A percentile compares a stretch with the other conserved stretches of the same genome.
These are phyloP conservation scores for Serpula lacrymans DNA, from an alignment of 768 basidiomycete species.

Conservation along the genomic window DNA sequence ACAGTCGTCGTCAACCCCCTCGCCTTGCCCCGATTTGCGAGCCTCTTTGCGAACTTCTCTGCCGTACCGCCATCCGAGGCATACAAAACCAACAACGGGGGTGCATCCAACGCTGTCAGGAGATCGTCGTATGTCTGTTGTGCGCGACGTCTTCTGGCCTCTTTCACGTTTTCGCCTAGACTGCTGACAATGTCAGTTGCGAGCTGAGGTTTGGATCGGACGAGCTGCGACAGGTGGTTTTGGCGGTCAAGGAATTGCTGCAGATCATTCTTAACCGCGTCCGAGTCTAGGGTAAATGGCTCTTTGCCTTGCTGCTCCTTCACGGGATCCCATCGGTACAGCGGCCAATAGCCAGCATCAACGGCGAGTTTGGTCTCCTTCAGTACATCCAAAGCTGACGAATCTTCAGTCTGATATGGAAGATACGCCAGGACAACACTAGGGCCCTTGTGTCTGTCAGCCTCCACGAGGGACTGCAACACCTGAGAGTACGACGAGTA, in stretches of 20 bases:
- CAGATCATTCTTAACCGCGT: constrained; percentile 90
- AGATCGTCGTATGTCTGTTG: constrained; percentile 82
- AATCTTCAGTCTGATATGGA: constrained; percentile 76
- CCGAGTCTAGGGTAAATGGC: constrained; percentile 90
- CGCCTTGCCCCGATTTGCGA: constrained; percentile 77
- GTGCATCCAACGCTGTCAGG: constrained; percentile 80
- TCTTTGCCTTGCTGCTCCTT: constrained; percentile 74
- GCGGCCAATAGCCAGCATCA: constrained; percentile 95
- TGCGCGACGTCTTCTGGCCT: constrained; percentile 78
- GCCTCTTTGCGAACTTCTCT: constrained; percentile 93
- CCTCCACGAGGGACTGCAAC: constrained; percentile 86
- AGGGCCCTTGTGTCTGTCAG: constrained; percentile 86
- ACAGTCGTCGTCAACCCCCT: constrained; percentile 78
- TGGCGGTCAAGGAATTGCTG: constrained; percentile 93
- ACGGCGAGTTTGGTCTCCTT: constrained; percentile 98
- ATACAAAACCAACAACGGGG: constrained; percentile 85
- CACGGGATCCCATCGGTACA: constrained; percentile 96
- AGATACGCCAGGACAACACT: constrained; percentile 93
- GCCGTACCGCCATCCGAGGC: constrained; percentile 94
- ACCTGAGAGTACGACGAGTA: constrained; percentile 96
- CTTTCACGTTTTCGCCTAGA: constrained; percentile 79
- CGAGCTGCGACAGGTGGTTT: constrained; percentile 94
- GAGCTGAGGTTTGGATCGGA: constrained; percentile 74
- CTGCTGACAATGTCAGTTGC: constrained; percentile 81
- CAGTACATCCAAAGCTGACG: constrained; percentile 82